Base-by-base conservation (phyloP, 805 yeast species). In the Wickerhamomyces chambardii region DNA sequence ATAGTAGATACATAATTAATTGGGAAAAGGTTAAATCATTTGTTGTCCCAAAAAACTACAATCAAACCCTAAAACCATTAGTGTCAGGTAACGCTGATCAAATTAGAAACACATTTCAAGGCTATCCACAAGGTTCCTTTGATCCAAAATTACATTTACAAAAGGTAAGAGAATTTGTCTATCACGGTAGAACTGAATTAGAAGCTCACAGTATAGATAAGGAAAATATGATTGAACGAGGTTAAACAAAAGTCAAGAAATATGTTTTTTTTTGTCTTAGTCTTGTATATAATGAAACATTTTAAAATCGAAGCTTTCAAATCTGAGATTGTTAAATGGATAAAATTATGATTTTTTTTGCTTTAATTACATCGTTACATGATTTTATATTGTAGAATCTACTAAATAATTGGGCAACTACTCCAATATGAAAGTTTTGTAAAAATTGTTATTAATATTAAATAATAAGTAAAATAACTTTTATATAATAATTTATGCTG, bases 11-110 rank as follows among this genome's bases (percentile, higher is more conserved):
- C 58, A 64, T 73, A 6, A 73, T 92, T 41, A 72, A 84, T 61
- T 90, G 95, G 85, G 59, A 61, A 31, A 86, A 80, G 53, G 97
- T 90, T 22, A 72, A 96, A 50, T 86, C 97, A 0, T 92, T 79
- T 59, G 95, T 84, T 3, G 86, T 78, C 9, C 98, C 98, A 14
- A 47, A 49, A 9, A 49, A 53, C 51, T 55, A 50, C 43, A 66
- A 66, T 40, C 36, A 51, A 12, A 57, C 61, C 31, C 65, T 90
- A 42, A 80, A 74, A 50, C 89, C 97, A 4, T 68, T 85, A 33
- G 95, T 87, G 4, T 78, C 86, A 31, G 76, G 80, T 16, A 76
- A 76, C 34, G 70, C 78, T 8, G 89, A 95, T 9, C 72, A 73
- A 47, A 70, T 87, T 32, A 67, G 63, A 43, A 87, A 86, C 54